Percentiles rank a stretch among this genome's conserved stretches.
Evolutionary conservation across 148 eudicot genomes (phyloP).

Genomic region (Camellia lanceoleosa): DNA sequence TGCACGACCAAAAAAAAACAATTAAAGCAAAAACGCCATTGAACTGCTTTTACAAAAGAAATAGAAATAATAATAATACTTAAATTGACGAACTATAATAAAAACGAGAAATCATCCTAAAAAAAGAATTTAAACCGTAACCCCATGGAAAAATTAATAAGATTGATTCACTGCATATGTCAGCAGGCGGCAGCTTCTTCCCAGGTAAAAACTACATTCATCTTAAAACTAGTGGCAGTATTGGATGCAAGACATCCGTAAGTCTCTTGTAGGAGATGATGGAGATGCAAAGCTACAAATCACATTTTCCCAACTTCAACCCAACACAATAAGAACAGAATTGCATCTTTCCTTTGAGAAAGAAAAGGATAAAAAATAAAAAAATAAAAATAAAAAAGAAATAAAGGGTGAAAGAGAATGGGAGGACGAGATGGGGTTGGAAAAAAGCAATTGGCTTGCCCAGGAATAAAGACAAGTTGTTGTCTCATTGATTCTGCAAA

Average conservation of each 20-base stretch:
- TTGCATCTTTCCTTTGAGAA: constrained; percentile 28
- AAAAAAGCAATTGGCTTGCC: neutral
- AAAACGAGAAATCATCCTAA: constrained; percentile 14
- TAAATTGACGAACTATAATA: constrained; percentile 6
- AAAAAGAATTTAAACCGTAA: constrained; percentile 9
- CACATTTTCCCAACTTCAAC: constrained; percentile 35
- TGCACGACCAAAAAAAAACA: neutral
- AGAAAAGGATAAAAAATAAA: constrained; percentile 15
- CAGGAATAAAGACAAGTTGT: constrained; percentile 9
- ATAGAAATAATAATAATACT: neutral
- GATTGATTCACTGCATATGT: constrained; percentile 20
- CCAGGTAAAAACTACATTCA: constrained; percentile 33
- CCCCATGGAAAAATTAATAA: constrained; percentile 16
- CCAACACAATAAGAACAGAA: constrained; percentile 25
- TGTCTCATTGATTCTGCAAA: constrained; percentile 6
- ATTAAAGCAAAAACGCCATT: neutral
- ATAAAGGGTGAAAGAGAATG: constrained; percentile 1
- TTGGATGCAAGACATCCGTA: constrained; percentile 12
- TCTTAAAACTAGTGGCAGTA: constrained; percentile 33
- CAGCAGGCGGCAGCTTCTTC: constrained; percentile 27
- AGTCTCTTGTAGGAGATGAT: constrained; percentile 30
- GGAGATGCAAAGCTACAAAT: constrained; percentile 31
- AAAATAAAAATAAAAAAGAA: constrained; percentile 10
- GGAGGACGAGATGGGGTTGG: neutral
- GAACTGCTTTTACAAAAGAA: constrained; percentile 18